Evolutionary conservation across 164 flowering plant species (phyloP), one percentile per base, ranked within the genome.

Genomic region (Annona cherimola): DNA sequence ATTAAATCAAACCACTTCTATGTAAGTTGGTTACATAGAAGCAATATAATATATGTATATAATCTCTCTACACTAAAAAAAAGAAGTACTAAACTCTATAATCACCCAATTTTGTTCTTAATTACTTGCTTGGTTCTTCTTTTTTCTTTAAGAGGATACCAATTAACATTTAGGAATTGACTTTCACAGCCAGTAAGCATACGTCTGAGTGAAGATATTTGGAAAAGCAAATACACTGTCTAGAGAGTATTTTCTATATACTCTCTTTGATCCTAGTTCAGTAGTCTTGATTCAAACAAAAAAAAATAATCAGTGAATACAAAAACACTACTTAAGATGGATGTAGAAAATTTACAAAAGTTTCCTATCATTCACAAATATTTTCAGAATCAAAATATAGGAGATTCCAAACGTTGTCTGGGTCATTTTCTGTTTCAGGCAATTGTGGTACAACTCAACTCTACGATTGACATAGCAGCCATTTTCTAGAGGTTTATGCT

Each of bases 321-420:
- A 19, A 41, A 7, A 63, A 63, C 16, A 9, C 41, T 16, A 12
- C 20, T 44, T 41, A 12, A 18, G 14, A 68, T 41, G 35, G 8
- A 11, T 20, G 61, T 2, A 35, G 40, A 71, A 61, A 42, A 42
- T 20, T 20, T 19, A 8, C 12, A 50, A 35, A 19, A 3, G 19
- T 72, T 19, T 40, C 50, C 16, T n/a, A 16, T 44, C 39, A 14
- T 57, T 4, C 35, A 45, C 16, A 35, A 26, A 39, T 42, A 44
- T 44, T 63, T 5, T 54, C 66, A 71, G 71, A 11, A 3, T 39
- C 11, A 20, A 35, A 61, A 71, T 50, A 62, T 41, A 2, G 62
- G 50, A 70, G 45, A 64, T 86, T 92, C 98, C 98, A 94, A 73
- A 91, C 89, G 60, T 83, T 87, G 74, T 94, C 95, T 26, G 95